These are phyloP conservation scores for Podosphaera xanthii DNA, from an alignment of 2,329 filamentous ascomycete species.

Conservation along the genomic window DNA sequence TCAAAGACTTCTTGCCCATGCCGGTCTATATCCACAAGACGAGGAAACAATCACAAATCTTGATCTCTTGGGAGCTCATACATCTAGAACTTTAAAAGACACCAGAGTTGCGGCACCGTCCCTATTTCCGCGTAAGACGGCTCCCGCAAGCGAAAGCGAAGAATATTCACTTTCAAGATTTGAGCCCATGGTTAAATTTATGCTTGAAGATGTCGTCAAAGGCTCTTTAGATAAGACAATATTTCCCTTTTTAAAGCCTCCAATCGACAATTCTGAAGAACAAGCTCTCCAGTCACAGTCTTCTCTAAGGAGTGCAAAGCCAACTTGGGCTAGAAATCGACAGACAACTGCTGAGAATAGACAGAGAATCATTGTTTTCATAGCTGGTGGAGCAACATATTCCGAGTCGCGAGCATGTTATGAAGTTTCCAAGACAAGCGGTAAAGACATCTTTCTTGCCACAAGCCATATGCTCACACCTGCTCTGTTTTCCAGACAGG, in stretches of 20 bases:
- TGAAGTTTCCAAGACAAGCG: conserved; percentile 49
- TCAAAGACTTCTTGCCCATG: conserved; percentile 62
- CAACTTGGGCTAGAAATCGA: conserved; percentile 79
- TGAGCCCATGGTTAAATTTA: conserved; percentile 56
- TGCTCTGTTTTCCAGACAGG: conserved; percentile 56
- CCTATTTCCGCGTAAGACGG: conserved; percentile 47
- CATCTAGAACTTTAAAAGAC: conserved; percentile 56
- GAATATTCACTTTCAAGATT: conserved; percentile 76
- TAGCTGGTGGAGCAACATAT: conserved; percentile 88
- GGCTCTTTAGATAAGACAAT: conserved; percentile 40
- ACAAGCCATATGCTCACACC: conserved; percentile 89
- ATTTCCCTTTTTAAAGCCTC: conserved; percentile 55
- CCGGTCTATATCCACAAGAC: conserved; percentile 52
- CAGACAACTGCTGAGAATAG: conserved; percentile 54
- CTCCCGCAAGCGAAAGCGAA: conserved; percentile 33
- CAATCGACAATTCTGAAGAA: conserved; percentile 36
- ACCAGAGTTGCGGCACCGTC: conserved; percentile 38
- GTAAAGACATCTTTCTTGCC: conserved; percentile 66
- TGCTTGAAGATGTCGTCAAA: conserved; percentile 52
- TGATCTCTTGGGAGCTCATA: conserved; percentile 56
- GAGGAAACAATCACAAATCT: conserved; percentile 54
- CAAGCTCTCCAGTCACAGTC: conserved; percentile 33
- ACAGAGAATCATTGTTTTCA: conserved; percentile 79
- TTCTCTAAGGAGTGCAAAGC: conserved; percentile 75
- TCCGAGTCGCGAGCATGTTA: conserved; percentile 80